Conservation (phyloP, 2,329 filamentous ascomycete genomes). For the Claviceps cyperi region DNA sequence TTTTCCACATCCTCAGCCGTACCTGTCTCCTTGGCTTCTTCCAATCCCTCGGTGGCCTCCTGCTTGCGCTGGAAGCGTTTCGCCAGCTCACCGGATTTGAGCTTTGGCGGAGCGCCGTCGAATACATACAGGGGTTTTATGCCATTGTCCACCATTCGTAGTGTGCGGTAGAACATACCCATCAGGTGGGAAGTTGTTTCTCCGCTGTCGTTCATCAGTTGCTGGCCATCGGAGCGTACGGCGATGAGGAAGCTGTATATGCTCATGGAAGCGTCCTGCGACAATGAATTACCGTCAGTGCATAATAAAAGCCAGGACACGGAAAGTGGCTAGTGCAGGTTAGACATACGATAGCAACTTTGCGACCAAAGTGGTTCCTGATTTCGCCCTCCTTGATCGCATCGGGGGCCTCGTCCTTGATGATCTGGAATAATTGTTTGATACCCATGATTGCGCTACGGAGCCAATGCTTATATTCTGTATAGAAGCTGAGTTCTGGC, state of each 20-base stretch:
- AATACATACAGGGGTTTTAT: conserved; percentile 99
- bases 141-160: conserved; percentile 95
- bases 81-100: conserved; percentile 93
- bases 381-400: conserved; percentile 94
- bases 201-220: conserved; percentile 86
- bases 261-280: conserved; percentile 63
- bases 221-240: conserved; percentile 89
- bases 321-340: neutral
- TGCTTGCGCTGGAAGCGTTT: conserved; percentile 93
- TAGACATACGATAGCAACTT: conserved; percentile 76
- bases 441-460: conserved; percentile 38
- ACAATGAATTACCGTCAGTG: neutral
- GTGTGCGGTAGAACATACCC: conserved; percentile 98
- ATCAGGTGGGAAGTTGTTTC: conserved; percentile 97
- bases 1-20: conserved; percentile 97
- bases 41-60: conserved; percentile 76
- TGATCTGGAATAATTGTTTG: conserved; percentile 64
- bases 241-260: conserved; percentile 98
- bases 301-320: no score
- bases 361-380: conserved; percentile 96
- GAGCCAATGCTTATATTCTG: neutral
- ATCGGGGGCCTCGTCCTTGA: conserved; percentile 87
- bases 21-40: conserved; percentile 93
- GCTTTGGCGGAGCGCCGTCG: conserved; percentile 88
- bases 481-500: neutral